These are phyloP conservation scores for Mucor racemosus DNA, from an alignment of 371 early-diverging fungal genomes.

Conservation along the genomic window DNA sequence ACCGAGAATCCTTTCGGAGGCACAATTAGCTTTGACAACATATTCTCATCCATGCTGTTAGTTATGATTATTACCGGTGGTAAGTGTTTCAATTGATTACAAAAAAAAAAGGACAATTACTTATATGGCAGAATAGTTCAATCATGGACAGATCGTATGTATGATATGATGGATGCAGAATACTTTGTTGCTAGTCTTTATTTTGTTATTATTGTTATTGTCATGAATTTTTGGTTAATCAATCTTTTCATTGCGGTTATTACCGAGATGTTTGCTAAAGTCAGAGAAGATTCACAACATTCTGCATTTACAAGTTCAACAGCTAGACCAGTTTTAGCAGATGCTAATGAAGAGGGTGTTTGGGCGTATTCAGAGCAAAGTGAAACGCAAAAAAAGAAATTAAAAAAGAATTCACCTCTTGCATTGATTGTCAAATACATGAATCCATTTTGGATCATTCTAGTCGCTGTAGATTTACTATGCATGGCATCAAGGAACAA, in stretches of 20 bases:
- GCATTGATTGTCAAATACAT: slow-evolving; percentile 33
- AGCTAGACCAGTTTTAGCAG: slow-evolving; percentile 48
- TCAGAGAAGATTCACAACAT: slow-evolving; percentile 69
- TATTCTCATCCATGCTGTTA: slow-evolving; percentile 62
- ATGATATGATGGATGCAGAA: slow-evolving; percentile 71
- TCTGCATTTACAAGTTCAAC: slow-evolving; percentile 64
- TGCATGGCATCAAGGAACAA: slow-evolving; percentile 60
- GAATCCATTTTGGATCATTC: slow-evolving; percentile 55
- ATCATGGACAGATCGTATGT: slow-evolving; percentile 77
- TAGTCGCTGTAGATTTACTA: slow-evolving; percentile 56
- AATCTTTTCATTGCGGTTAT: slow-evolving; percentile 77
- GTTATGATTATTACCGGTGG: slow-evolving; percentile 59
- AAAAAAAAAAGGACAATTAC: background rate
- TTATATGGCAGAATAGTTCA: slow-evolving; percentile 44
- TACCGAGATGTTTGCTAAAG: slow-evolving; percentile 75
- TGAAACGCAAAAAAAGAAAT: slow-evolving; percentile 8
- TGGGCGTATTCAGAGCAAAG: slow-evolving; percentile 46
- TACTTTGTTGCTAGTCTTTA: slow-evolving; percentile 61
- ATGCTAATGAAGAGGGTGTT: slow-evolving; percentile 48
- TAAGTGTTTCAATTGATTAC: slow-evolving; percentile 16
- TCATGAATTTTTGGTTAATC: slow-evolving; percentile 75
- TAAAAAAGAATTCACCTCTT: slow-evolving; percentile 16
- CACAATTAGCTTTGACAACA: slow-evolving; percentile 65
- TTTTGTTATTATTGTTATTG: slow-evolving; percentile 64
- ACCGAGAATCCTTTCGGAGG: slow-evolving; percentile 54